Evolutionary conservation across 2,329 filamentous ascomycete species (phyloP).

Genomic region (Graphiopsis chlorocephala): DNA sequence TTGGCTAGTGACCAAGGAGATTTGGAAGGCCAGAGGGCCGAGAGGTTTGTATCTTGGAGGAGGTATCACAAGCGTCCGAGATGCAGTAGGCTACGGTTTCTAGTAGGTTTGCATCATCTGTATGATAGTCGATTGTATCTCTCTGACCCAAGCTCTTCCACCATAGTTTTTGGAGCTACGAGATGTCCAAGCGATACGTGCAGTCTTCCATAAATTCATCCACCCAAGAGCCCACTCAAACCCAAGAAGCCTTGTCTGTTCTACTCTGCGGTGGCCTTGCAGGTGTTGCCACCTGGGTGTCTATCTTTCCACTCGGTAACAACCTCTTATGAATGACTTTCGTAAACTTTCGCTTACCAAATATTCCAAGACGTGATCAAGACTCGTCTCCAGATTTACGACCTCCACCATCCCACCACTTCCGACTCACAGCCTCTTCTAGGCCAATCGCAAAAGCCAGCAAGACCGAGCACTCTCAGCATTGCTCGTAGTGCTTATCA

Average conservation of each 20-base stretch:
- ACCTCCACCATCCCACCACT: conserved; percentile 20
- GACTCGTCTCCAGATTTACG: conserved; percentile 82
- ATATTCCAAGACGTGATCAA: conserved; percentile 71
- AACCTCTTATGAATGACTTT: background rate
- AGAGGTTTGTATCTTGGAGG: conserved; percentile 80
- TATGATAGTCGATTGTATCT: background rate
- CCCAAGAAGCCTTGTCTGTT: conserved; percentile 31
- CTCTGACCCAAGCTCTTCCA: background rate
- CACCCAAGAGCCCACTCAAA: conserved; percentile 48
- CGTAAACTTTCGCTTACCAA: background rate
- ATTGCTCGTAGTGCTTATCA: conserved; percentile 67
- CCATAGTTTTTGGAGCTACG: conserved; percentile 79
- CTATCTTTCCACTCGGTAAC: conserved; percentile 72
- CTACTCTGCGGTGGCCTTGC: conserved; percentile 84
- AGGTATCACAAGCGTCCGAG: conserved; percentile 73
- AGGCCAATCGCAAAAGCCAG: conserved; percentile 1
- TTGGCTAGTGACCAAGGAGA: conserved; percentile 28
- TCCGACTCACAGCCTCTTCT: conserved; percentile 11
- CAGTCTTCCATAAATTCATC: conserved; percentile 26
- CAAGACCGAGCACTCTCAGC: conserved; percentile 9
- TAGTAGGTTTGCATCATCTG: conserved; percentile 55
- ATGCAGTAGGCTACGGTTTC: conserved; percentile 92
- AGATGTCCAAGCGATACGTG: conserved; percentile 65
- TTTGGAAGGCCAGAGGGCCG: conserved; percentile 46
- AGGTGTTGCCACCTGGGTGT: conserved; percentile 83